These are phyloP conservation scores for Fusarium sp. DNA, from an alignment of 2,329 filamentous ascomycete genomes.

Conservation along the genomic window DNA sequence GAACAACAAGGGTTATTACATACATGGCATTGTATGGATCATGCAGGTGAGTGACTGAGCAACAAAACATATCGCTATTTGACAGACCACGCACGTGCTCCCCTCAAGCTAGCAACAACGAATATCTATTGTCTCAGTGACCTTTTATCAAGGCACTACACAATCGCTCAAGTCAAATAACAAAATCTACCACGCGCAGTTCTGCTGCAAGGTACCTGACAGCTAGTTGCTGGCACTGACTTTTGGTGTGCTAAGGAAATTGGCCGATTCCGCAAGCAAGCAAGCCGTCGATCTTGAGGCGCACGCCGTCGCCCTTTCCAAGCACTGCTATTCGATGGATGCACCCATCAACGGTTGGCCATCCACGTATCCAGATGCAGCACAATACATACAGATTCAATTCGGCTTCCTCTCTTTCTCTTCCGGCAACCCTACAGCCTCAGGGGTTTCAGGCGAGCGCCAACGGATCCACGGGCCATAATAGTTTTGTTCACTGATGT, in stretches of 20 bases:
- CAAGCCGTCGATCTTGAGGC: slow-evolving; percentile 25
- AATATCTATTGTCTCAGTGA: too few species aligned
- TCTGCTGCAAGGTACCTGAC: slow-evolving; percentile 18
- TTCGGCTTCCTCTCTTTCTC: background rate
- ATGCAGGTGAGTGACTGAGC: slow-evolving; percentile 3
- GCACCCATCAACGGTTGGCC: slow-evolving; percentile 21
- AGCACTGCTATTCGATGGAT: slow-evolving; percentile 24
- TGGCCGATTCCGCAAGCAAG: slow-evolving; percentile 22
- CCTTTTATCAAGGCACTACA: background rate
- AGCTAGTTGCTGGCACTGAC: background rate
- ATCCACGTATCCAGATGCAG: slow-evolving; percentile 17
- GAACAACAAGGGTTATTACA: slow-evolving; percentile 11
- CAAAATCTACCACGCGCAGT: background rate
- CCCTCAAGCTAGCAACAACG: background rate
- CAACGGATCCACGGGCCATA: slow-evolving; percentile 25
- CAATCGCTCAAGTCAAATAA: background rate
- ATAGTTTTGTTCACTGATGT: slow-evolving; percentile 8
- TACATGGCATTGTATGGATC: background rate
- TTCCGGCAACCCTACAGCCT: slow-evolving; percentile 21
- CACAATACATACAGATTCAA: background rate
- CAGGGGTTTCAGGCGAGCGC: slow-evolving; percentile 34
- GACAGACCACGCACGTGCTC: background rate
- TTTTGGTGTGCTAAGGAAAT: slow-evolving; percentile 7
- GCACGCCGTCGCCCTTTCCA: slow-evolving; percentile 20
- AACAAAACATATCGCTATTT: background rate